These are phyloP conservation scores for Cryptococcus neoformans DNA, from an alignment of 1,284 basidiomycete genomes.

Conservation along the genomic window DNA sequence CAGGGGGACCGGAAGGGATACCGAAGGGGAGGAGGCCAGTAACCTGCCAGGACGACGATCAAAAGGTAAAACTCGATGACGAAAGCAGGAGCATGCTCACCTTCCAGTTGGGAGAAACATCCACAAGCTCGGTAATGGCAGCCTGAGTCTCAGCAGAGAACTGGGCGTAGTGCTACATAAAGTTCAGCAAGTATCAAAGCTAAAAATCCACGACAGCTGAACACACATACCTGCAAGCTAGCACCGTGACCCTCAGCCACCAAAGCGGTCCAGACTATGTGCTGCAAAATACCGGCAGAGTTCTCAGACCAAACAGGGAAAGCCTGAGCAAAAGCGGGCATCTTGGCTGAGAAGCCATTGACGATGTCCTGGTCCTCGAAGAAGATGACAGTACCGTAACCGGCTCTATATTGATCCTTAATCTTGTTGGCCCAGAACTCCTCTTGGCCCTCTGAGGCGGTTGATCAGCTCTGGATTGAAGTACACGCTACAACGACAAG, in stretches of 20 bases:
- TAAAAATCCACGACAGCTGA: background rate
- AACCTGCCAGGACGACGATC: slow-evolving; percentile 5
- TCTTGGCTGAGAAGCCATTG: slow-evolving; percentile 47
- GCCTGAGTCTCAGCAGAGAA: slow-evolving; percentile 26
- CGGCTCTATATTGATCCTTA: slow-evolving; percentile 42
- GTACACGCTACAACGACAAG: background rate
- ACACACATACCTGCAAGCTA: slow-evolving; percentile 45
- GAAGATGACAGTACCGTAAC: slow-evolving; percentile 53
- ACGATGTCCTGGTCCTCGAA: slow-evolving; percentile 51
- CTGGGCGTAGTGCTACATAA: slow-evolving; percentile 40
- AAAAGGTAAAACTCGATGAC: no score
- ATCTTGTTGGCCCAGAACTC: slow-evolving; percentile 28
- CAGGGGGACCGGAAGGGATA: slow-evolving; percentile 36
- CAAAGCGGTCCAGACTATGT: slow-evolving; percentile 52
- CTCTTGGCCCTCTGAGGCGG: slow-evolving; percentile 11
- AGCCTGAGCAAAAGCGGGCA: slow-evolving; percentile 39
- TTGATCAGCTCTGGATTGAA: background rate
- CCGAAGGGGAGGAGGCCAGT: slow-evolving; percentile 54
- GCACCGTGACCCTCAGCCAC: slow-evolving; percentile 52
- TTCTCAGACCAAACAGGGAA: slow-evolving; percentile 35
- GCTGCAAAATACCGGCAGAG: slow-evolving; percentile 47
- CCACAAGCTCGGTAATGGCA: slow-evolving; percentile 39
- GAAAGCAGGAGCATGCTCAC: slow-evolving; percentile 50
- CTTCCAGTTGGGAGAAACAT: slow-evolving; percentile 35
- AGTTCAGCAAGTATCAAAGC: background rate